These are phyloP conservation scores for Ceratocystiopsis sp. DNA, from an alignment of 2,329 filamentous ascomycete species.

Conservation along the genomic window DNA sequence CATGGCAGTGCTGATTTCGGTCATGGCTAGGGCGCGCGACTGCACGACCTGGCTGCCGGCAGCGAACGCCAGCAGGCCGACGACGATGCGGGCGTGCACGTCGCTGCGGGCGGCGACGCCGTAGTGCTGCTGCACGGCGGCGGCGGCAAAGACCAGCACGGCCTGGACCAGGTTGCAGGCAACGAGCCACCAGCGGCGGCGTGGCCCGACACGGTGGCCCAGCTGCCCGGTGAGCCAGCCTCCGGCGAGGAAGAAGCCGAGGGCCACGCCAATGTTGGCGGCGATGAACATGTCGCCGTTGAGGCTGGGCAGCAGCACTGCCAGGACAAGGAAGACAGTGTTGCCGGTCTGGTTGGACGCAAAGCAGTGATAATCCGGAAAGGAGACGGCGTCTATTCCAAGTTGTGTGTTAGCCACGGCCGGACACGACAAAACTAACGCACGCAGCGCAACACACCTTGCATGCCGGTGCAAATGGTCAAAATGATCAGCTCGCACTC, in stretches of 20 bases:
- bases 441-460: conserved; percentile 18
- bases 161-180: conserved; percentile 38
- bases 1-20: conserved; percentile 48
- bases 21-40: conserved; percentile 34
- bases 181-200: conserved; percentile 35
- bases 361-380: conserved; percentile 44
- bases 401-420: not conserved
- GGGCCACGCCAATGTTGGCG: conserved; percentile 34
- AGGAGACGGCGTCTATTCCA: conserved; percentile 29
- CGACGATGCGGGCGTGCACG: conserved; percentile 22
- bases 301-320: conserved; percentile 30
- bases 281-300: conserved; percentile 31
- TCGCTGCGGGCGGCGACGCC: conserved; percentile 20
- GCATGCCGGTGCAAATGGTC: conserved; percentile 33
- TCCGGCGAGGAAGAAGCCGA: conserved; percentile 38
- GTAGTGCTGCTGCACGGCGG: conserved; percentile 27
- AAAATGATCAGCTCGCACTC: conserved; percentile 29
- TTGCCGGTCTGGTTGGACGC: conserved; percentile 50
- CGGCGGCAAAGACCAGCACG: conserved; percentile 33
- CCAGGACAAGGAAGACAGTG: conserved; percentile 39
- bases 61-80: conserved; percentile 35
- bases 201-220: conserved; percentile 32
- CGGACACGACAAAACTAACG: not conserved
- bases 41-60: conserved; percentile 43
- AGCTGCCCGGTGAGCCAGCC: conserved; percentile 39